phyloP scores from a whole-genome alignment of 441 rosid species.

The Populus trichocarpa region DNA sequence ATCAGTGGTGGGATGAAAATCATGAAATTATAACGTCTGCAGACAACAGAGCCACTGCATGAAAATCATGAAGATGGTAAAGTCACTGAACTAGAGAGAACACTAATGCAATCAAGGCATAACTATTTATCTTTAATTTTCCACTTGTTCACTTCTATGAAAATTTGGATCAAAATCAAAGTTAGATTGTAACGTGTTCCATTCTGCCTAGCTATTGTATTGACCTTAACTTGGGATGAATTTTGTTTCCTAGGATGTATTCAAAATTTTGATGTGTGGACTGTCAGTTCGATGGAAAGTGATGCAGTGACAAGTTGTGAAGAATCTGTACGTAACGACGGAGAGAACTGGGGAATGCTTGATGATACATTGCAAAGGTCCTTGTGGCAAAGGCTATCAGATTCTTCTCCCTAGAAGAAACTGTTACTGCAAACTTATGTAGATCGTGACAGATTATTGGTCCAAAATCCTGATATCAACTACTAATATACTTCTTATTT shows the following conservation, averaged over 20 bases:
- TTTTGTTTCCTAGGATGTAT: no score
- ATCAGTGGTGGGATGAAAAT: slow-evolving; percentile 23
- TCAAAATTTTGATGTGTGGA: no score
- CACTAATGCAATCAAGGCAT: not conserved
- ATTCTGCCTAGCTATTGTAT: no score
- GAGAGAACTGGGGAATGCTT: slow-evolving; percentile 35
- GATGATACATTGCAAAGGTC: slow-evolving; percentile 35
- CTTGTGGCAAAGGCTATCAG: slow-evolving; percentile 42
- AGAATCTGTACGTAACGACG: slow-evolving; percentile 46
- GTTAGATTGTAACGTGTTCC: no score
- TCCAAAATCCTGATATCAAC: not conserved
- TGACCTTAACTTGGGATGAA: no score
- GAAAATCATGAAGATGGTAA: slow-evolving; percentile 25
- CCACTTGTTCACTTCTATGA: no score
- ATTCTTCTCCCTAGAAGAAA: slow-evolving; percentile 35
- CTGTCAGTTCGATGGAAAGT: slow-evolving; percentile 16
- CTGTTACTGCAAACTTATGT: slow-evolving; percentile 53
- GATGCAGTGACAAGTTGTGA: slow-evolving; percentile 21
- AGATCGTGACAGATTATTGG: not conserved
- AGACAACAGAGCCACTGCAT: not conserved
- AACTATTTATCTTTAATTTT: no score
- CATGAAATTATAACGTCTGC: slow-evolving; percentile 7
- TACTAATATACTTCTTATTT: not conserved
- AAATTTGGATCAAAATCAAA: no score
- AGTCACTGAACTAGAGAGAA: slow-evolving; percentile 10